phyloP scores from a whole-genome alignment of 1,139 yeast species.

The Saccharomyces uvarum region DNA sequence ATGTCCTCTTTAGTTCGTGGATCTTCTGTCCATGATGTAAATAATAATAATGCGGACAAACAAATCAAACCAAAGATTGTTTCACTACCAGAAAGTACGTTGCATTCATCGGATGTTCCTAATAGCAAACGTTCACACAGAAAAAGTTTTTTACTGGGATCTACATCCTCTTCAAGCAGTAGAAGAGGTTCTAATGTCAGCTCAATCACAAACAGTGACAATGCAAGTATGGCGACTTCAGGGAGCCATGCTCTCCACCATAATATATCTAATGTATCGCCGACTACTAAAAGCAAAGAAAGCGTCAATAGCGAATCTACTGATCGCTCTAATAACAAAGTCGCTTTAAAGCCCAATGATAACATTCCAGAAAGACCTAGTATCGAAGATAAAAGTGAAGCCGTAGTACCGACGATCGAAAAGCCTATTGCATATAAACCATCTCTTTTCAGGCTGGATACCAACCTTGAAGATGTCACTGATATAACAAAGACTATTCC shows the following conservation, averaged over 20 bases:
- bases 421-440: slow-evolving; percentile 5
- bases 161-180: slow-evolving; percentile 9
- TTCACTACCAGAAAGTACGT: background rate
- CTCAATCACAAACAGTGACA: slow-evolving; percentile 5
- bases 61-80: background rate
- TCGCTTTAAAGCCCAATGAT: background rate
- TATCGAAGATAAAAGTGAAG: background rate
- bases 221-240: slow-evolving; percentile 1
- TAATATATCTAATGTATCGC: background rate
- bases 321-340: background rate
- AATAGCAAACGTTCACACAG: background rate
- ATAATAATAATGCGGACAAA: background rate
- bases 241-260: slow-evolving; percentile 1
- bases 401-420: background rate
- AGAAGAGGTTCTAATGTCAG: slow-evolving; percentile 15
- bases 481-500: slow-evolving; percentile 24
- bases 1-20: slow-evolving; percentile 5
- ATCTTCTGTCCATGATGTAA: background rate
- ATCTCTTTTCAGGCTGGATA: slow-evolving; percentile 24
- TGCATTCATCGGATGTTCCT: background rate
- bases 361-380: background rate
- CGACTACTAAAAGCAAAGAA: background rate
- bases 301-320: background rate
- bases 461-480: slow-evolving; percentile 27
- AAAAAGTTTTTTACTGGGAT: background rate